Percentiles rank a stretch among this genome's conserved stretches.
Conservation (phyloP, 2,329 filamentous ascomycete species). For the Ophiostoma ips region DNA sequence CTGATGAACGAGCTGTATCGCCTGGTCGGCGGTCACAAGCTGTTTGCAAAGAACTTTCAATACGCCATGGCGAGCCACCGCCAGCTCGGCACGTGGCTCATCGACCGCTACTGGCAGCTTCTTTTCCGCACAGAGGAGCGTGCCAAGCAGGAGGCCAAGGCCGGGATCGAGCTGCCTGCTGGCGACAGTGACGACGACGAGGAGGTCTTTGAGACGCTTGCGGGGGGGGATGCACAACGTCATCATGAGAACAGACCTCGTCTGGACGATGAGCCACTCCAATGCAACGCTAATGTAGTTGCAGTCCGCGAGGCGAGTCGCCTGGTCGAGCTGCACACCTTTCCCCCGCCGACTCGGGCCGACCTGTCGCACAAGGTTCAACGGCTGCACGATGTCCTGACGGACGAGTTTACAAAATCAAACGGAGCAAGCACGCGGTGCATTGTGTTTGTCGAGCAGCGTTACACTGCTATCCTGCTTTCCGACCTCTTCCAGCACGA, state of each 20-base stretch:
- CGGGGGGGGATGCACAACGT: not conserved
- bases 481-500: slow-evolving; percentile 48
- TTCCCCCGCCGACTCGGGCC: slow-evolving; percentile 22
- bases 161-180: slow-evolving; percentile 20
- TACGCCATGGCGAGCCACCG: slow-evolving; percentile 46
- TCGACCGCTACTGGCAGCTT: slow-evolving; percentile 68
- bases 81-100: slow-evolving; percentile 69
- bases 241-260: not conserved
- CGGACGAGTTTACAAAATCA: slow-evolving; percentile 44
- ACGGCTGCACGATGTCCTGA: slow-evolving; percentile 43
- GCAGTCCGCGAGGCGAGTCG: slow-evolving; percentile 44
- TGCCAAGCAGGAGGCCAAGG: slow-evolving; percentile 44
- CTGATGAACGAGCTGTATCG: slow-evolving; percentile 45
- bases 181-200: slow-evolving; percentile 27
- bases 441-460: slow-evolving; percentile 75
- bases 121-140: slow-evolving; percentile 49
- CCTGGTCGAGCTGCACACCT: slow-evolving; percentile 38
- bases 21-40: slow-evolving; percentile 25
- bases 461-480: slow-evolving; percentile 64
- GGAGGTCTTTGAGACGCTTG: not conserved
- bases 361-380: slow-evolving; percentile 61
- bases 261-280: not conserved
- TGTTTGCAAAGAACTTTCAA: slow-evolving; percentile 43
- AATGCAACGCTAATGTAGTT: slow-evolving; percentile 21
- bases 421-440: slow-evolving; percentile 45